These are phyloP conservation scores for Neurospora discreta DNA, from an alignment of 495 filamentous ascomycete species.

Conservation along the genomic window DNA sequence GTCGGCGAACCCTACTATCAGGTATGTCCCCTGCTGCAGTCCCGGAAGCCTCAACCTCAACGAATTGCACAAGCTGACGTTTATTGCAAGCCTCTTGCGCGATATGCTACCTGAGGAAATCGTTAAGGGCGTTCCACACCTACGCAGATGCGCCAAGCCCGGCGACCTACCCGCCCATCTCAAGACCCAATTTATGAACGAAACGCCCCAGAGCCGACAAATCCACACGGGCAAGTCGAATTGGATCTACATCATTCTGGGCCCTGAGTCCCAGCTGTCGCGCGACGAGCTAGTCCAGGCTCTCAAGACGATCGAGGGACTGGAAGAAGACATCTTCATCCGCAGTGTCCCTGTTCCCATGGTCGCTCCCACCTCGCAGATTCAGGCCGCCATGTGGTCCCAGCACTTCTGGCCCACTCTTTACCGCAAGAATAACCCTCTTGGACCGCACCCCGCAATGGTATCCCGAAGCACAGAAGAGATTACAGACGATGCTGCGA, in stretches of 20 bases:
- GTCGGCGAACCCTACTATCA: slow-evolving; percentile 38
- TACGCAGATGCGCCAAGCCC: slow-evolving; percentile 69
- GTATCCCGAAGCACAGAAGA: slow-evolving; percentile 44
- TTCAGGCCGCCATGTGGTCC: slow-evolving; percentile 69
- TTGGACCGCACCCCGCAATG: slow-evolving; percentile 58
- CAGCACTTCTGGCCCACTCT: slow-evolving; percentile 74
- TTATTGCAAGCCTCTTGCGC: slow-evolving; percentile 29
- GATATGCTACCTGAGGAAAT: slow-evolving; percentile 42
- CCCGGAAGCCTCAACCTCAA: neutral
- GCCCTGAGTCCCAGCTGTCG: slow-evolving; percentile 27
- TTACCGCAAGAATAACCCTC: slow-evolving; percentile 73
- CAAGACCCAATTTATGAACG: slow-evolving; percentile 37
- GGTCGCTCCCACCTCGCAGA: slow-evolving; percentile 58
- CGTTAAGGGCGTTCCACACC: slow-evolving; percentile 58
- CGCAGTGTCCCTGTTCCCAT: slow-evolving; percentile 54
- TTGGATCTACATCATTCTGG: slow-evolving; percentile 38
- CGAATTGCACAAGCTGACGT: neutral
- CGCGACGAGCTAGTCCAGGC: slow-evolving; percentile 26
- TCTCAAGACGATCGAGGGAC: slow-evolving; percentile 23
- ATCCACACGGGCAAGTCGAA: slow-evolving; percentile 37
- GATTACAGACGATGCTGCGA: slow-evolving; percentile 40
- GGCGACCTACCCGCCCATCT: slow-evolving; percentile 50
- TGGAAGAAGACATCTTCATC: slow-evolving; percentile 38
- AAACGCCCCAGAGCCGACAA: slow-evolving; percentile 27
- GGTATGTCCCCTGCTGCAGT: slow-evolving; percentile 19